These are phyloP conservation scores for Saccharomycopsis fodiens DNA, from an alignment of 805 yeast species.

Conservation along the genomic window DNA sequence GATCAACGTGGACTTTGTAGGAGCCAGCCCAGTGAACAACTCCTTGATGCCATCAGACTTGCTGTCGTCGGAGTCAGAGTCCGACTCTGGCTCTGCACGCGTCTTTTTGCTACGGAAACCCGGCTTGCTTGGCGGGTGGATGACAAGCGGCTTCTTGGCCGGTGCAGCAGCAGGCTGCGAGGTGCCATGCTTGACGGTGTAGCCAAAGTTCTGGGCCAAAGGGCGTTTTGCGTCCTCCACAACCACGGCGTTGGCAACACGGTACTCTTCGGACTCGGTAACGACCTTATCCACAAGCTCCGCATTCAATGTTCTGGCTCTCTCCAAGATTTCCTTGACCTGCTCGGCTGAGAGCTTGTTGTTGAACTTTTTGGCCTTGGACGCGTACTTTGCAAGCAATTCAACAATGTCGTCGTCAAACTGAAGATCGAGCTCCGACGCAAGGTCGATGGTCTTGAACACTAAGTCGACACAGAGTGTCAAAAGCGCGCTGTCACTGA, in stretches of 20 bases:
- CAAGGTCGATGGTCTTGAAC: constrained; percentile 56
- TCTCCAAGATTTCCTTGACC: constrained; percentile 50
- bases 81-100: constrained; percentile 8
- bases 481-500: constrained; percentile 71
- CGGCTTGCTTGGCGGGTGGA: constrained; percentile 21
- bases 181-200: constrained; percentile 22
- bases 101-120: constrained; percentile 20
- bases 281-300: constrained; percentile 47
- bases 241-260: constrained; percentile 24
- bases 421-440: constrained; percentile 42
- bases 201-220: not conserved
- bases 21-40: constrained; percentile 28
- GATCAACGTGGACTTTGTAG: constrained; percentile 26
- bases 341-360: constrained; percentile 67
- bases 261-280: constrained; percentile 33
- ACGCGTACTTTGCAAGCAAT: constrained; percentile 54
- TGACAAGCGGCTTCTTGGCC: constrained; percentile 25
- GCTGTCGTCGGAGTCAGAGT: constrained; percentile 14
- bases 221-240: not conserved
- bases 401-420: constrained; percentile 48
- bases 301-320: constrained; percentile 50
- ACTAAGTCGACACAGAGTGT: constrained; percentile 68
- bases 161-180: constrained; percentile 27
- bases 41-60: constrained; percentile 25
- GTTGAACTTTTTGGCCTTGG: constrained; percentile 57